These are phyloP conservation scores for Onygenales sp. DNA, from an alignment of 2,329 filamentous ascomycete genomes.

Conservation along the genomic window DNA sequence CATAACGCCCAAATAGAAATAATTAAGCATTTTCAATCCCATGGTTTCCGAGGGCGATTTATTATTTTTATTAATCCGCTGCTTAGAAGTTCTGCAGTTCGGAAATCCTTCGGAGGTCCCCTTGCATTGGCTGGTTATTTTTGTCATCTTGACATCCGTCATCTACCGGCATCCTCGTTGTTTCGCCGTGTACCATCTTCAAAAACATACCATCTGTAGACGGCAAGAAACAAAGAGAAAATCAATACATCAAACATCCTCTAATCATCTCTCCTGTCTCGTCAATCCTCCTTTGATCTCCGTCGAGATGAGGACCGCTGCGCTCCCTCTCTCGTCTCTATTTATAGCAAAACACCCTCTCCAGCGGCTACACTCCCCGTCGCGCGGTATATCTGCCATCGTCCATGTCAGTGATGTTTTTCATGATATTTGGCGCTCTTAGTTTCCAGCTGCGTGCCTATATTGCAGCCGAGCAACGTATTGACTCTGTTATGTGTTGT, in stretches of 20 bases:
- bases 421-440: not conserved
- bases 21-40: too few relatives aligned
- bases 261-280: not conserved
- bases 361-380: constrained; percentile 34
- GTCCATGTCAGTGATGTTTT: constrained; percentile 28
- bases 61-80: too few relatives aligned
- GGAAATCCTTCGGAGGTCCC: too few relatives aligned
- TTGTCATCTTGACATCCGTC: too few relatives aligned
- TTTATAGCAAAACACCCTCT: constrained; percentile 26
- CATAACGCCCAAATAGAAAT: too few relatives aligned
- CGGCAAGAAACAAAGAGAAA: too few relatives aligned
- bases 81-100: too few relatives aligned
- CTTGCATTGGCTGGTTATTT: too few relatives aligned
- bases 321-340: not conserved
- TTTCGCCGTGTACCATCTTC: too few relatives aligned
- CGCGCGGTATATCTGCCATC: constrained; percentile 31
- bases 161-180: too few relatives aligned
- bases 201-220: too few relatives aligned
- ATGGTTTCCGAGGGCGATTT: too few relatives aligned
- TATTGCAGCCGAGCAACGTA: not conserved
- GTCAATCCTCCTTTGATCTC: not conserved
- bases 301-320: not conserved
- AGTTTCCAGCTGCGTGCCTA: not conserved
- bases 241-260: not conserved
- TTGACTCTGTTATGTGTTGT: not conserved